phyloP scores from a whole-genome alignment of 805 yeast species.

The Novakomyces olei region DNA sequence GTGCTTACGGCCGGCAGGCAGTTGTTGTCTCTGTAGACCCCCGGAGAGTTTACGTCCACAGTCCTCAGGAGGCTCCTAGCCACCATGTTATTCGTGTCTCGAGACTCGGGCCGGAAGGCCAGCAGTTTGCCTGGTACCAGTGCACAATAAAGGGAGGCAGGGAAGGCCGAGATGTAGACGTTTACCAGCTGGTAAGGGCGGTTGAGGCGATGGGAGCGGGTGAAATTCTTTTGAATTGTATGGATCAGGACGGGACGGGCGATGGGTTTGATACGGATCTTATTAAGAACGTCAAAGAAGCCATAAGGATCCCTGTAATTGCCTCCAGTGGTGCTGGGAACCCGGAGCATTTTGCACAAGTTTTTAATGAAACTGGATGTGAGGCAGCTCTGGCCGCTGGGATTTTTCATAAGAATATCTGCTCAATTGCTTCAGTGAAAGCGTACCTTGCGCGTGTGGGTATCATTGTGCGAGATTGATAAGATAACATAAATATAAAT shows the following conservation, averaged over 20 bases:
- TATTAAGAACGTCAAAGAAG: conserved; percentile 49
- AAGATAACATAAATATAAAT: too few relatives aligned
- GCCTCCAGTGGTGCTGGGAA: conserved; percentile 96
- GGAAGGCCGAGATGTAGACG: conserved; percentile 73
- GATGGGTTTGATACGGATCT: conserved; percentile 83
- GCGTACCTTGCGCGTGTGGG: conserved; percentile 34
- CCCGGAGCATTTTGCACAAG: conserved; percentile 79
- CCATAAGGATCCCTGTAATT: conserved; percentile 76
- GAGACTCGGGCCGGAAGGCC: conserved; percentile 69
- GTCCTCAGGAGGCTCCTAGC: conserved; percentile 30
- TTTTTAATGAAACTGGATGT: conserved; percentile 53
- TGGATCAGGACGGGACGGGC: conserved; percentile 92
- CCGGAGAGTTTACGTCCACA: conserved; percentile 52
- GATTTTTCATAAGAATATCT: conserved; percentile 90
- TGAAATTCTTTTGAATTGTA: conserved; percentile 77
- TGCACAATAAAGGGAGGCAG: conserved; percentile 96
- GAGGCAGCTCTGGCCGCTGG: conserved; percentile 99
- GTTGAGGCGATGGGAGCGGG: conserved; percentile 93
- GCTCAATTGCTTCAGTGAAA: conserved; percentile 69
- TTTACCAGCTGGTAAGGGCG: conserved; percentile 66
- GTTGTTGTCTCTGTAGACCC: conserved; percentile 98
- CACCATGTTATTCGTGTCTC: conserved; percentile 44
- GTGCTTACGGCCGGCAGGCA: conserved; percentile 87
- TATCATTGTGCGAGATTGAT: conserved; percentile 38
- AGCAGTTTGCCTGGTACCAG: conserved; percentile 75